Base-by-base conservation (phyloP, 345 rosid species). In the Citrus sp. region DNA sequence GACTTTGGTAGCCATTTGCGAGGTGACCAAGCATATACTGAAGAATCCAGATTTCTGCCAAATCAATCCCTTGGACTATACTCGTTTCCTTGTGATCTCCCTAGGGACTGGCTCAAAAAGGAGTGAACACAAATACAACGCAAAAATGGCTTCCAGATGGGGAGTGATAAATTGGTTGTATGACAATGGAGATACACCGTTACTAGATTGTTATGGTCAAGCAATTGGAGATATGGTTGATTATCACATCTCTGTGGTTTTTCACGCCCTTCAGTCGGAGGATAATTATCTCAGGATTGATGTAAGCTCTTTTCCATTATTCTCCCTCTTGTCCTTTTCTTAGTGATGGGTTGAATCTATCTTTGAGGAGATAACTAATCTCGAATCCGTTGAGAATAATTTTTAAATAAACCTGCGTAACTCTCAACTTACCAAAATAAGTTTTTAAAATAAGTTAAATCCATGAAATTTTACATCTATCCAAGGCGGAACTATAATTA, bases 1-100 rank as follows among this genome's bases (percentile, higher is more conserved):
- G 98, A 84, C 92, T 3, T 40, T 94, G 82, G 88, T 94, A 37
- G 95, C 92, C 5, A 83, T 94, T 1, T 77, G 85, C 18, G 93
- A 92, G 79, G 92, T 91, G 73, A 80, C 86, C 1, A 91, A 82
- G 74, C 90, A 92, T 80, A 84, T 86, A 54, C 54, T 75, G 80
- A 79, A 80, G 78, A 85, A 87, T 74, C 89, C 91, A 1, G 93
- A 86, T 75, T 87, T 85, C 75, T 75, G 55, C 24, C 54, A 78
- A 19, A 78, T 85, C 25, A 76, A 89, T 40, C 85, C 89, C 4
- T 77, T 86, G 83, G 89, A 85, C 12, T 94, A 81, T 70, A 79
- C 70, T 8, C 87, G 87, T 65, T 86, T 87, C 75, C 85, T 92
- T 0, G 94, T 94, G 74, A 86, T 92, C 59, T 92, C 97, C 3